Evolutionary conservation across 495 filamentous ascomycete genomes (phyloP).

Genomic region (Penicillium desertorum): DNA sequence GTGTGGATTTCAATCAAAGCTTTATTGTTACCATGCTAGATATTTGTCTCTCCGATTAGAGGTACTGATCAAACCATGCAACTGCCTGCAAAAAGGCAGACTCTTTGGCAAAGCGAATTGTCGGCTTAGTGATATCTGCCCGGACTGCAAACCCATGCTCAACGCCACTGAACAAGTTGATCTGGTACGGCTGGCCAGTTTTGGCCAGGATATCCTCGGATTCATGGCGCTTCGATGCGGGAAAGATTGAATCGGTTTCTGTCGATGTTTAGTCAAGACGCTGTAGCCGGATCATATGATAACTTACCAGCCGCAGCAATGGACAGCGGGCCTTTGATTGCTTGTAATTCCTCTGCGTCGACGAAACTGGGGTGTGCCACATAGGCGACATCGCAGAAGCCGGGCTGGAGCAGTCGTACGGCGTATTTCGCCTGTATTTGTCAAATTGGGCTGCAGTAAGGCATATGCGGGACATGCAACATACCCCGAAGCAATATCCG

Average conservation of each 20-base stretch:
- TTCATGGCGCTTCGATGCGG: constrained; percentile 58
- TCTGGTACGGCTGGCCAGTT: constrained; percentile 64
- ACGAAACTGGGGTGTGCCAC: constrained; percentile 73
- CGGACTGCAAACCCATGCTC: constrained; percentile 73
- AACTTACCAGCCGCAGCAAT: constrained; percentile 65
- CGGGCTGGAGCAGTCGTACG: constrained; percentile 38
- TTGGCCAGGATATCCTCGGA: constrained; percentile 55
- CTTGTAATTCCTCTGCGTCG: constrained; percentile 64
- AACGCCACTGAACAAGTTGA: constrained; percentile 69
- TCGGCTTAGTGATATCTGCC: constrained; percentile 53
- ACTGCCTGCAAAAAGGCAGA: constrained; percentile 73
- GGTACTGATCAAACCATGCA: constrained; percentile 63
- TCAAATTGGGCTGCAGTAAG: background rate
- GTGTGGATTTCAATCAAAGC: constrained; percentile 8
- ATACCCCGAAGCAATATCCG: constrained; percentile 75
- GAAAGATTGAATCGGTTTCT: constrained; percentile 72
- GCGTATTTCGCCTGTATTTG: constrained; percentile 49
- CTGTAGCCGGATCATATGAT: background rate
- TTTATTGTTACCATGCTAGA: constrained; percentile 1
- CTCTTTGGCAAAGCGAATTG: constrained; percentile 68
- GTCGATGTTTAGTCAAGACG: background rate
- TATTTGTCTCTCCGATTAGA: constrained; percentile 22
- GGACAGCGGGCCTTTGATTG: constrained; percentile 63
- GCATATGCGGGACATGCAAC: background rate
- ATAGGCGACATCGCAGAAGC: constrained; percentile 56